Evolutionary conservation across 139 green algal species (phyloP), one percentile per base, ranked within the genome.

Genomic region (Tetraselmis striata): DNA sequence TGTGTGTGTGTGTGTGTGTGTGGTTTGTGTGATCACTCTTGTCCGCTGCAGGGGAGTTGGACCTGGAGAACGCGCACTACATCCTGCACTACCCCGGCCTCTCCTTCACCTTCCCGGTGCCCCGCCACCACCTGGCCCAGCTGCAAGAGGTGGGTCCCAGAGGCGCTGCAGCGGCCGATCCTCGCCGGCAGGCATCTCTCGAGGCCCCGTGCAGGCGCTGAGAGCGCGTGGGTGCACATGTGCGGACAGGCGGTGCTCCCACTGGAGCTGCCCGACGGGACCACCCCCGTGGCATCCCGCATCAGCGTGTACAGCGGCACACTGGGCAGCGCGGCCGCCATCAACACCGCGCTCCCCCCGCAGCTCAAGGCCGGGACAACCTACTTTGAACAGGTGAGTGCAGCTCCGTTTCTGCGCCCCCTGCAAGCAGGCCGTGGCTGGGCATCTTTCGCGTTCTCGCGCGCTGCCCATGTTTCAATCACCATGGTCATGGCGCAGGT

Each of bases 21-120:
- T n/a, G n/a, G n/a, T n/a, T n/a, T n/a, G n/a, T n/a, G n/a, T n/a
- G n/a, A n/a, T n/a, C n/a, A n/a, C n/a, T n/a, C n/a, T n/a, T n/a
- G n/a, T n/a, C n/a, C n/a, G n/a, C n/a, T n/a, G 45, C 5, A 67
- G 45, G 45, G 5, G 45, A 67, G 45, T 18, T 67, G 45, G 45
- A 67, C 18, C 5, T 18, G 11, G 1, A 75, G 0, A 59, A 28
- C 24, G 78, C 75, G 11, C 11, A 67, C 2, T 92, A 86, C 74
- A 59, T 83, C 1, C 77, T 93, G 75, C 83, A 84, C 30, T 93
- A 92, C 78, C 89, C 89, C 0, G 89, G 91, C 0, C 22, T 87
- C 24, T 0, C 77, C 30, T 80, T 90, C 59, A 58, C 86, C 26
- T 90, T 90, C 80, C 84, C 82, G 1, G 23, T 81, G 28, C 78